Evolutionary conservation across 495 filamentous ascomycete genomes (phyloP).

Genomic region (Arthonia radiata): DNA sequence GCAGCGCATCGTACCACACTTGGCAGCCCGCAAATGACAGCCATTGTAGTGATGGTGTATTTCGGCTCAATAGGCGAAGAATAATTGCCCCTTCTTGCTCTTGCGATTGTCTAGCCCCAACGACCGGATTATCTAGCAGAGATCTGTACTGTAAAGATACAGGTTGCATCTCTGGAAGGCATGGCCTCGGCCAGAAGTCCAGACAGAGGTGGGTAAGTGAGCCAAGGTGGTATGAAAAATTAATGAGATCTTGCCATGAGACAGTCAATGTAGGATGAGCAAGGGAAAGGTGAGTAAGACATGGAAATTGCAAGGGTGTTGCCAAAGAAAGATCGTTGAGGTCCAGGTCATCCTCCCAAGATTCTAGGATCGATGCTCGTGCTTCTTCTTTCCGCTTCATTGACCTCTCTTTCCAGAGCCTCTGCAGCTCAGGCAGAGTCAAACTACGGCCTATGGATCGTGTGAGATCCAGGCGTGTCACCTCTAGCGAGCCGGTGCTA

Average conservation of each 20-base stretch:
- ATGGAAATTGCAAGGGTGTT: slow-evolving; percentile 16
- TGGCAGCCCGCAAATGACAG: slow-evolving; percentile 60
- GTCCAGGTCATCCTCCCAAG: slow-evolving; percentile 13
- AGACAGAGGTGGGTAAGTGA: slow-evolving; percentile 54
- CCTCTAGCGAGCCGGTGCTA: slow-evolving; percentile 21
- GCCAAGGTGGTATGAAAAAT: slow-evolving; percentile 31
- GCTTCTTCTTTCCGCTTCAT: too few species aligned
- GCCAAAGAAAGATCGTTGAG: slow-evolving; percentile 32
- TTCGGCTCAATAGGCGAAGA: slow-evolving; percentile 38
- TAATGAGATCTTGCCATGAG: slow-evolving; percentile 44
- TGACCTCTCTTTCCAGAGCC: too few species aligned
- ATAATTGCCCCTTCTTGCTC: slow-evolving; percentile 44
- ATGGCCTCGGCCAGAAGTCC: slow-evolving; percentile 57
- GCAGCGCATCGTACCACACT: slow-evolving; percentile 43
- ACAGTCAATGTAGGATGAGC: slow-evolving; percentile 19
- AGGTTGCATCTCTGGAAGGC: slow-evolving; percentile 43
- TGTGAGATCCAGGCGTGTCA: slow-evolving; percentile 38
- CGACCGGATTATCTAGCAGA: slow-evolving; percentile 39
- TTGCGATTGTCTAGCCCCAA: too few species aligned
- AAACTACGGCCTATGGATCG: slow-evolving; percentile 32
- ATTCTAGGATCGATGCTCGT: slow-evolving; percentile 10
- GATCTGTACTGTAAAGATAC: slow-evolving; percentile 34
- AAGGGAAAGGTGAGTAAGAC: slow-evolving; percentile 26
- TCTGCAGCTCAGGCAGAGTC: slow-evolving; percentile 30
- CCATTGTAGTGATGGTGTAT: slow-evolving; percentile 47